phyloP scores from a whole-genome alignment of 805 yeast species.

The Saccharomycopsis sp. region DNA sequence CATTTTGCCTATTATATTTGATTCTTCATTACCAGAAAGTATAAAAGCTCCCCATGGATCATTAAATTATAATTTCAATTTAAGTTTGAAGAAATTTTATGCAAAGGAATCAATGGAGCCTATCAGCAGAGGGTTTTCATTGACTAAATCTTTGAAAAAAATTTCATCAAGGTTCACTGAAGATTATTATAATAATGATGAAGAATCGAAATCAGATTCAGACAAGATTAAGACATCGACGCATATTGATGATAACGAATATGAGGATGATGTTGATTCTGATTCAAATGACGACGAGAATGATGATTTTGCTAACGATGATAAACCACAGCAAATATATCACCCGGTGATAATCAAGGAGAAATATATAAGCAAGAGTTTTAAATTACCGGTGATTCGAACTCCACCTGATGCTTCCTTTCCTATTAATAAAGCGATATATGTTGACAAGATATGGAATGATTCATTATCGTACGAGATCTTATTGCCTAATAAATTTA shows the following conservation, averaged over 20 bases:
- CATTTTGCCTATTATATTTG: constrained; percentile 54
- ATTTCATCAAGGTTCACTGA: constrained; percentile 5
- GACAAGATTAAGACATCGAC: background rate
- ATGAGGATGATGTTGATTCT: background rate
- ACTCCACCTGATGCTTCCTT: constrained; percentile 34
- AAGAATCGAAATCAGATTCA: background rate
- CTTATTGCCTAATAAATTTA: constrained; percentile 62
- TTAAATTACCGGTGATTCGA: constrained; percentile 27
- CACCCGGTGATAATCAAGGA: constrained; percentile 3
- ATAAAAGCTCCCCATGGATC: constrained; percentile 45
- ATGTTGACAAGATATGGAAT: constrained; percentile 70
- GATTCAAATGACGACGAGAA: background rate
- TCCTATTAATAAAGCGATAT: constrained; percentile 60
- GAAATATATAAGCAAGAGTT: constrained; percentile 11
- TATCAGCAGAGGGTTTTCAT: constrained; percentile 6
- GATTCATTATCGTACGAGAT: constrained; percentile 64
- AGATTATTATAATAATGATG: background rate
- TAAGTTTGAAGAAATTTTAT: constrained; percentile 6
- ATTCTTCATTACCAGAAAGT: constrained; percentile 58
- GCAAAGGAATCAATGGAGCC: background rate
- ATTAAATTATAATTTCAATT: constrained; percentile 33
- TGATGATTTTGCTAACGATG: constrained; percentile 1
- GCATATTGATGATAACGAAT: background rate
- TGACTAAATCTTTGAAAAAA: constrained; percentile 16
- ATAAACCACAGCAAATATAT: background rate